Conservation (phyloP, 2,329 filamentous ascomycete species). For the Sclerotinia borealis region DNA sequence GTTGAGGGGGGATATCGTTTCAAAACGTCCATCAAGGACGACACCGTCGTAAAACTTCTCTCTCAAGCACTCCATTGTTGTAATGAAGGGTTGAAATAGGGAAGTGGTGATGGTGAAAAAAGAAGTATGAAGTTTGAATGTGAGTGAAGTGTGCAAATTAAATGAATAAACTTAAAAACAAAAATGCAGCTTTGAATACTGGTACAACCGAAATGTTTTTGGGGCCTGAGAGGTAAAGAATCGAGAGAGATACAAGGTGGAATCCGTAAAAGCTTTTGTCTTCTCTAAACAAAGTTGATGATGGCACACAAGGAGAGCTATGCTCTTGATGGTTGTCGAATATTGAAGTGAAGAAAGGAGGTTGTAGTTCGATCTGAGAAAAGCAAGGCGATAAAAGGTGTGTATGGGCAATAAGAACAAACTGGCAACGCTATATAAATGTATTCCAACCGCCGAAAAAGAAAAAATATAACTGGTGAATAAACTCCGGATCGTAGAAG, state of each 20-base stretch:
- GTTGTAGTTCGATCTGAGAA: constrained; percentile 18
- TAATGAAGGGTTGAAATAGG: constrained; percentile 14
- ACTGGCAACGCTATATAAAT: constrained; percentile 35
- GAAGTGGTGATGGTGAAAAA: constrained; percentile 1
- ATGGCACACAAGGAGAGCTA: constrained; percentile 29
- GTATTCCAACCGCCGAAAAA: constrained; percentile 30
- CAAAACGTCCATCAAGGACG: constrained; percentile 81
- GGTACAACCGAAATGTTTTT: constrained; percentile 32
- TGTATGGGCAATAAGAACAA: constrained; percentile 27
- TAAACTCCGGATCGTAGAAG: constrained; percentile 35
- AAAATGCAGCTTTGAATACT: constrained; percentile 24
- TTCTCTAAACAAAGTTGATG: constrained; percentile 32
- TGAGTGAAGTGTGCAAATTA: constrained; percentile 21
- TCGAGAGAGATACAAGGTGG: constrained; percentile 24
- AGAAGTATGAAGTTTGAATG: constrained; percentile 11
- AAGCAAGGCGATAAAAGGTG: constrained; percentile 14
- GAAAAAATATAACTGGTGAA: constrained; percentile 27
- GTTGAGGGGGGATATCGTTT: constrained; percentile 89
- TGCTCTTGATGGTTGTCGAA: constrained; percentile 24
- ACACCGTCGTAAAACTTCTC: constrained; percentile 73
- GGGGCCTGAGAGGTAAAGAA: constrained; percentile 21
- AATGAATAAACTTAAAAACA: constrained; percentile 18
- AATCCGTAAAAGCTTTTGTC: constrained; percentile 32
- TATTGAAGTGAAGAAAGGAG: constrained; percentile 18
- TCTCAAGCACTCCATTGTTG: constrained; percentile 76